Evolutionary conservation across 495 filamentous ascomycete species (phyloP), one percentile per base, ranked within the genome.

Genomic region (Aspergillus nanangensis): DNA sequence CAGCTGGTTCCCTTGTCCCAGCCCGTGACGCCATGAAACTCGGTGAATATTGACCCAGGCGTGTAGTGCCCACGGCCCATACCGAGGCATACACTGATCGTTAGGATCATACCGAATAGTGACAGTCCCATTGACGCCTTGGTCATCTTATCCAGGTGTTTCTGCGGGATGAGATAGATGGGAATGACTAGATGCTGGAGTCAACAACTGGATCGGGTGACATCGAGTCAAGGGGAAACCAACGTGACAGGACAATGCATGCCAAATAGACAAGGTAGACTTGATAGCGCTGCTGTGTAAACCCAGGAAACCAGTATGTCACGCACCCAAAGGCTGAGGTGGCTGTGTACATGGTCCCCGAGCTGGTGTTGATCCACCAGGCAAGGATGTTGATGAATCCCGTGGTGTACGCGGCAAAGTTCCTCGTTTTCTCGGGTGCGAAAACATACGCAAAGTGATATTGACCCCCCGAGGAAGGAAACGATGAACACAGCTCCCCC

Each of bases 361-460:
- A 57, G 5, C 43, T 47, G 7, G 59, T 55, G 8, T 14, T 50
- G 2, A 62, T 47, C 58, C 51, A 63, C 54, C 60, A 67, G 3
- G 48, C 62, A 3, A 67, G 19, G 9, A 60, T 45, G 29, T 50
- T 61, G 29, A 65, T 45, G 38, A 55, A 56, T 15, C 63, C 63
- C 9, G 63, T 44, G 4, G 37, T 38, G 23, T 59, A 65, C 9
- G 61, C 62, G 5, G 58, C 59, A 31, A 61, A 61, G 15, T 51
- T 48, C 24, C 48, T 56, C 7, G 51, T 48, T n/a, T 42, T 37
- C 8, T 40, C 20, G 0, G 63, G 57, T 0, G 62, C 56, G 18
- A 67, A 27, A 18, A 67, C 58, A 48, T 55, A 64, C 9, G 53
- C 50, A 24, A 64, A 64, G 40, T 64, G 61, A 34, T 64, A 64